Conservation (phyloP, 495 filamentous ascomycete genomes). For the Penicillium macrosclerotiorum region DNA sequence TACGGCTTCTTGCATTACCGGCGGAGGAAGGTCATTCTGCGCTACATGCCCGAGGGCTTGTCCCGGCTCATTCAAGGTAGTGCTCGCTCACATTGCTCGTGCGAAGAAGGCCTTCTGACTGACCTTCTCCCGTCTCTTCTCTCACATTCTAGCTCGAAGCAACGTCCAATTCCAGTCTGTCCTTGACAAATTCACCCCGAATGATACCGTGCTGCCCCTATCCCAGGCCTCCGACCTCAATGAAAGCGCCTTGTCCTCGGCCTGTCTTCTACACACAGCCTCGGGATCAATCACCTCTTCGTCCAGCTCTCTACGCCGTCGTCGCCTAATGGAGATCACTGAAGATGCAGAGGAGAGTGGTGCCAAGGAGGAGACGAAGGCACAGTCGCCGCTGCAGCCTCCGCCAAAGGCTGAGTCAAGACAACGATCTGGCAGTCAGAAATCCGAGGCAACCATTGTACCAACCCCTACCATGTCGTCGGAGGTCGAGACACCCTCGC, state of each 20-base stretch:
- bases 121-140: background rate
- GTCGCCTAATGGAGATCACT: constrained; percentile 82
- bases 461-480: constrained; percentile 25
- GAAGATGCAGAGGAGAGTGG: constrained; percentile 72
- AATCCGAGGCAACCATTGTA: constrained; percentile 41
- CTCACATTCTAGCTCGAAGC: constrained; percentile 71
- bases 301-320: constrained; percentile 71
- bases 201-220: constrained; percentile 79
- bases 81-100: no score
- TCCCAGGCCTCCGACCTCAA: constrained; percentile 72
- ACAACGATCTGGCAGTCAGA: constrained; percentile 35
- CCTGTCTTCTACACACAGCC: constrained; percentile 86
- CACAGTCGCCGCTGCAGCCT: background rate
- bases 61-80: constrained; percentile 89
- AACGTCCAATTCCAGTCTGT: constrained; percentile 92
- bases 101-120: no score
- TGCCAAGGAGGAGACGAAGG: constrained; percentile 51
- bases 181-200: constrained; percentile 79
- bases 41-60: constrained; percentile 85
- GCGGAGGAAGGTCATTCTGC: constrained; percentile 85
- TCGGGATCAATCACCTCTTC: constrained; percentile 86
- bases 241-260: constrained; percentile 82
- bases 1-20: constrained; percentile 92
- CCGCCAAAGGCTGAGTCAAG: constrained; percentile 19
- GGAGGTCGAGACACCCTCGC: constrained; percentile 9